Percentiles rank a stretch among this genome's conserved stretches.
phyloP scores from a whole-genome alignment of 2,329 filamentous ascomycete genomes.

The Colletotrichum tofieldiae region DNA sequence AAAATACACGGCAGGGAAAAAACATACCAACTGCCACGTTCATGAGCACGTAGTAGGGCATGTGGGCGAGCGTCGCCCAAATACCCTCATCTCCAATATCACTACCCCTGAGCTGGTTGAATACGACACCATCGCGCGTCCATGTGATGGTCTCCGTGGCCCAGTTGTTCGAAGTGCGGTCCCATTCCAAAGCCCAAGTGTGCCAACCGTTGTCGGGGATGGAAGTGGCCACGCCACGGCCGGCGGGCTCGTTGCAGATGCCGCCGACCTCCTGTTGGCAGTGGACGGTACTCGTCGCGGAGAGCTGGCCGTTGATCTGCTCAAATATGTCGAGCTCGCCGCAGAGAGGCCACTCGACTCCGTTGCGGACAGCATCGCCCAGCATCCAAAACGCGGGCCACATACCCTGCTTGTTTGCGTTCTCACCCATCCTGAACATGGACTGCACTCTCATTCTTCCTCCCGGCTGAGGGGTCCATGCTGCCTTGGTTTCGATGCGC shows the following conservation, averaged over 20 bases:
- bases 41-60: constrained; percentile 66
- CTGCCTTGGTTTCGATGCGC: constrained; percentile 66
- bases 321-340: constrained; percentile 74
- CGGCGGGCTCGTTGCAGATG: constrained; percentile 67
- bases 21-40: constrained; percentile 70
- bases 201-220: constrained; percentile 63
- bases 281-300: constrained; percentile 67
- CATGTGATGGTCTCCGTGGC: constrained; percentile 66
- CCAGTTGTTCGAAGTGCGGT: constrained; percentile 64
- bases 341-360: constrained; percentile 65
- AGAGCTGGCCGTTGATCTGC: constrained; percentile 65
- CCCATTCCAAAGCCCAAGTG: constrained; percentile 65
- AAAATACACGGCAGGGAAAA: neutral
- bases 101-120: constrained; percentile 60
- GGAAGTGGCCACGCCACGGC: constrained; percentile 54
- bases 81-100: constrained; percentile 61
- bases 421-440: constrained; percentile 63
- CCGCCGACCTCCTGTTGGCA: constrained; percentile 63
- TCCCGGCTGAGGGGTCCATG: constrained; percentile 63
- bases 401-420: constrained; percentile 65
- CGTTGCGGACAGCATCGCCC: constrained; percentile 64
- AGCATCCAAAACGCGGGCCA: constrained; percentile 75
- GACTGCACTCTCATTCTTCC: constrained; percentile 64
- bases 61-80: constrained; percentile 68
- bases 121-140: constrained; percentile 63